Evolutionary conservation across 2,329 filamentous ascomycete genomes (phyloP), one percentile per base, ranked within the genome.

Genomic region (Cytospora piceae): DNA sequence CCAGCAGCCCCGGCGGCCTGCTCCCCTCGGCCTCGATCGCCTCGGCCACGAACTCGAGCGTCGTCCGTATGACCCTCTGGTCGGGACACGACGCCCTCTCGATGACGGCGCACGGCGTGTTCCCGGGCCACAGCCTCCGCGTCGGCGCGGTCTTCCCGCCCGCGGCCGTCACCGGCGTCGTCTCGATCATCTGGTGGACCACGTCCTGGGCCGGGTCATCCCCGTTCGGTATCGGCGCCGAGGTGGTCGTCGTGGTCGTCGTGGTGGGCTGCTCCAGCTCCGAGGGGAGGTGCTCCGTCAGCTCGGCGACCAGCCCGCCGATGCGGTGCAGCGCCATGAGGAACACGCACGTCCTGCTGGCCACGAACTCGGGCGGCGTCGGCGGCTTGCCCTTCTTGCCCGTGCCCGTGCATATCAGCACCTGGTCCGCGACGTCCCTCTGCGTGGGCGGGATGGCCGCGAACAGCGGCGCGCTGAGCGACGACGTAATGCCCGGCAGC

Each of bases 341-440:
- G 70, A 98, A 97, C 4, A 99, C 91, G 0, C 95, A 91, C 0
- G 95, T 98, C 65, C 94, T 85, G 11, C 86, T 90, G 2, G 83
- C 76, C 0, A 94, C 86, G 75, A 88, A 97, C 68, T 89, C 88
- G 0, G 95, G 95, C 39, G 93, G 93, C n/a, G 86, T 81, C 0
- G 93, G 93, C 0, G 92, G 82, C 63, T 87, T 90, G 15, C 95
- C 95, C 78, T 96, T 96, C 73, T 95, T 87, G 0, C 95, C 95
- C 0, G 95, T 99, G 0, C 95, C 95, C 0, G 95, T 99, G 79
- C 95, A 98, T n/a, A 99, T 86, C 31, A 99, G 83, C 0, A 99
- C 89, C 77, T 98, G 94, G 73, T 99, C 95, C 4, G 93, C 90
- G 0, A 97, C 91, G 54, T 91, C 91, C 6, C 95, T 85, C 79